These are phyloP conservation scores for Sugiyamaella qingdaonensis DNA, from an alignment of 805 yeast genomes.

Conservation along the genomic window DNA sequence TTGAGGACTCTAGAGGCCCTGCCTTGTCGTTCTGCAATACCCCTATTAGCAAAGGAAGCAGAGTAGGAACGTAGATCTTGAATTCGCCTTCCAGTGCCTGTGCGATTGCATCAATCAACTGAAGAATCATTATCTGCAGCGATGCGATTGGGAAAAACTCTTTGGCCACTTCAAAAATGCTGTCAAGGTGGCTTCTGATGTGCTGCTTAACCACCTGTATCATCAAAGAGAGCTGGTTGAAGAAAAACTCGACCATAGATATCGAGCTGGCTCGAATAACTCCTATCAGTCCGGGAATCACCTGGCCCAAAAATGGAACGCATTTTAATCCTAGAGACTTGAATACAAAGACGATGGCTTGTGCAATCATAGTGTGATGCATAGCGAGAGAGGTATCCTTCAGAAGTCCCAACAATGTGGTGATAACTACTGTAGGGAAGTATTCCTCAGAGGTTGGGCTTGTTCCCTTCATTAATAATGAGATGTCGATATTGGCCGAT, in stretches of 20 bases:
- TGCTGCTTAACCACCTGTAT: conserved; percentile 84
- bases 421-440: conserved; percentile 91
- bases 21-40: conserved; percentile 67
- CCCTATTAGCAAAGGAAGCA: conserved; percentile 69
- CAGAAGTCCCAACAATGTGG: conserved; percentile 74
- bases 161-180: conserved; percentile 67
- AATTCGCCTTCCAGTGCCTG: conserved; percentile 89
- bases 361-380: conserved; percentile 90
- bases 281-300: conserved; percentile 78
- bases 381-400: conserved; percentile 79
- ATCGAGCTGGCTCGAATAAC: conserved; percentile 76
- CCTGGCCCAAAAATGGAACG: conserved; percentile 81
- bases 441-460: conserved; percentile 89
- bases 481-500: conserved; percentile 87
- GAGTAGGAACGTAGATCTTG: conserved; percentile 72
- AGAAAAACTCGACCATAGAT: conserved; percentile 77
- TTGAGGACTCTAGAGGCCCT: conserved; percentile 51
- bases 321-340: conserved; percentile 84
- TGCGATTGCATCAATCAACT: conserved; percentile 78
- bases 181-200: conserved; percentile 74
- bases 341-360: conserved; percentile 87
- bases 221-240: conserved; percentile 79
- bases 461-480: conserved; percentile 86
- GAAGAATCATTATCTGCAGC: conserved; percentile 73
- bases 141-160: conserved; percentile 64